These are phyloP conservation scores for Chaetomidium leptoderma DNA, from an alignment of 495 filamentous ascomycete species.

Conservation along the genomic window DNA sequence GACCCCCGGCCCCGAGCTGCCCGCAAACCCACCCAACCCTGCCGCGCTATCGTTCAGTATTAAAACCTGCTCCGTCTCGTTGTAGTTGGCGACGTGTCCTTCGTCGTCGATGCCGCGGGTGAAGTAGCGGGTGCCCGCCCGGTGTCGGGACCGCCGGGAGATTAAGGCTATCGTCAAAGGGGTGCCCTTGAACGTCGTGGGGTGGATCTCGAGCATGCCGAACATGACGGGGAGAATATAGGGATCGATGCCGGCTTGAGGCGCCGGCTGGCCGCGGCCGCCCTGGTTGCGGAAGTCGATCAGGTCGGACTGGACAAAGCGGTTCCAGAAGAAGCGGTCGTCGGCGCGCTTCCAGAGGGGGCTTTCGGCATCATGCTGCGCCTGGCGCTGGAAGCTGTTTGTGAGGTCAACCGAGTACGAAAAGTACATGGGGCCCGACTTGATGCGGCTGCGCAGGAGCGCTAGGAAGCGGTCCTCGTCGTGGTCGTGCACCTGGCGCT, in stretches of 20 bases:
- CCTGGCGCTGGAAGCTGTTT: conserved; percentile 89
- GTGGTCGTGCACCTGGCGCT: conserved; percentile 81
- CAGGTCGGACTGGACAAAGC: conserved; percentile 82
- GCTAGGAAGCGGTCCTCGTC: conserved; percentile 89
- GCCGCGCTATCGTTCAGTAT: conserved; percentile 73
- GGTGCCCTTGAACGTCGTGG: conserved; percentile 74
- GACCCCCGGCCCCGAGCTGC: conserved; percentile 67
- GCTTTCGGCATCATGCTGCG: conserved; percentile 58
- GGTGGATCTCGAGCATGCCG: conserved; percentile 83
- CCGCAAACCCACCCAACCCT: conserved; percentile 75
- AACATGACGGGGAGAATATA: conserved; percentile 94
- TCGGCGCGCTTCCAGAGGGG: conserved; percentile 92
- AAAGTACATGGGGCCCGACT: conserved; percentile 90
- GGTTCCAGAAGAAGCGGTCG: conserved; percentile 98
- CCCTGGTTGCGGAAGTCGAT: conserved; percentile 70
- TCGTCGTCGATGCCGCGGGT: conserved; percentile 87
- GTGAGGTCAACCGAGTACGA: conserved; percentile 95
- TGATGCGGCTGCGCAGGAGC: conserved; percentile 71
- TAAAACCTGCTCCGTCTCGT: conserved; percentile 91
- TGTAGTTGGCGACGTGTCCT: conserved; percentile 95
- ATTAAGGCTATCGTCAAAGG: conserved; percentile 83
- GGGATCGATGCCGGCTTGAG: conserved; percentile 76
- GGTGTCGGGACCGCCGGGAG: conserved; percentile 76
- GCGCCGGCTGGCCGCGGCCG: conserved; percentile 53
- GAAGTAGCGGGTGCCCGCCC: conserved; percentile 89